These are phyloP conservation scores for Zygosaccharomyces gambellarensis DNA, from an alignment of 805 yeast species.

Conservation along the genomic window DNA sequence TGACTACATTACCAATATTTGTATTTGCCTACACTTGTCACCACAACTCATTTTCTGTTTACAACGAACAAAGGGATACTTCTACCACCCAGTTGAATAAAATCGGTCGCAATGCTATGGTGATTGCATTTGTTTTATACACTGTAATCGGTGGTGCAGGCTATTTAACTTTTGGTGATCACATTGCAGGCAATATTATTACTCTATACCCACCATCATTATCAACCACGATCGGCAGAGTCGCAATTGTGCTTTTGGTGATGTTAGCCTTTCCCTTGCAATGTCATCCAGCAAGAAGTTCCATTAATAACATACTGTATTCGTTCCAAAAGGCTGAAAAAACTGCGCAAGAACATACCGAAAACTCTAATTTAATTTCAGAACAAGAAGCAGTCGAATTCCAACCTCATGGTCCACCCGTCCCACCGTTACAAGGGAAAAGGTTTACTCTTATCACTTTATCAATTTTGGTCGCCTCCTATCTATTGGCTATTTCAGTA, in stretches of 20 bases:
- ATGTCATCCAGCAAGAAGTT: constrained; percentile 84
- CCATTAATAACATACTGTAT: constrained; percentile 65
- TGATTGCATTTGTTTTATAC: constrained; percentile 58
- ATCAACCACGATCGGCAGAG: constrained; percentile 72
- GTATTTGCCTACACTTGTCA: constrained; percentile 96
- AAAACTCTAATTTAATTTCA: constrained; percentile 7
- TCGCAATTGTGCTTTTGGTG: constrained; percentile 76
- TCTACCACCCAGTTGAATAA: constrained; percentile 43
- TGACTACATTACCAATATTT: constrained; percentile 81
- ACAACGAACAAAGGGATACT: constrained; percentile 68
- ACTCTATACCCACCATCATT: constrained; percentile 63
- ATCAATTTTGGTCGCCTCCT: constrained; percentile 43
- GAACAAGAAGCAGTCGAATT: constrained; percentile 31
- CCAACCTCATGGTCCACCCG: constrained; percentile 13
- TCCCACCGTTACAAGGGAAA: constrained; percentile 26
- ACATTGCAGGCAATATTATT: constrained; percentile 73
- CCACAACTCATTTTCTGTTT: constrained; percentile 86
- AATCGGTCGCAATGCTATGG: constrained; percentile 51
- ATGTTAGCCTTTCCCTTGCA: constrained; percentile 83
- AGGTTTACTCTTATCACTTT: constrained; percentile 49
- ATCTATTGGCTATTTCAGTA: constrained; percentile 53
- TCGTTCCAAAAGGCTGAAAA: constrained; percentile 34
- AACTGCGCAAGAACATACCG: not conserved
- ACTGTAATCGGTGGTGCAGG: constrained; percentile 74
- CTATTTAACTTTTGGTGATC: constrained; percentile 79